A percentile compares a stretch with the other conserved stretches of the same genome.
Conservation (phyloP, 306 rosid species). For the Inga oerstediana region DNA sequence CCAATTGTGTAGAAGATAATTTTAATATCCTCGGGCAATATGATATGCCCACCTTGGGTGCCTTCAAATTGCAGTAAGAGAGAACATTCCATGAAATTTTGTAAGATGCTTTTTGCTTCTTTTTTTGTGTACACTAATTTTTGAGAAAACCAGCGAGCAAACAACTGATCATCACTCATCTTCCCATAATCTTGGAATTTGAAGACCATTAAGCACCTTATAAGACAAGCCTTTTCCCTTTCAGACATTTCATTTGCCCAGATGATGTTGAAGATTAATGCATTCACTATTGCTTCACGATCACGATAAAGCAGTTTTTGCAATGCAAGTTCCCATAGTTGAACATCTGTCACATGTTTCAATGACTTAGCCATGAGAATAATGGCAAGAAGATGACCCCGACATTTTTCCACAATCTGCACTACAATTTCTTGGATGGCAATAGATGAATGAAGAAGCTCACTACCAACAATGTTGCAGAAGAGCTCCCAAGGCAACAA, state of each 20-base stretch:
- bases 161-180: not conserved
- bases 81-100: not conserved
- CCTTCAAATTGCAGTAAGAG: not conserved
- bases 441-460: not conserved
- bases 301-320: not conserved
- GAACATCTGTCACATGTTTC: not conserved
- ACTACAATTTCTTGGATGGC: not conserved
- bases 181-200: not conserved
- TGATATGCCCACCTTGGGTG: not conserved
- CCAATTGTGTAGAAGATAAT: not conserved
- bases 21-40: not conserved
- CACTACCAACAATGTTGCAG: not conserved
- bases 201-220: not conserved
- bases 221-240: not conserved
- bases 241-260: not conserved
- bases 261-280: not conserved
- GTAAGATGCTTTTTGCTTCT: not conserved
- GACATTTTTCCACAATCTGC: not conserved
- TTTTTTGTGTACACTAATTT: not conserved
- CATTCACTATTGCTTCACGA: not conserved
- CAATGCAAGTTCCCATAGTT: not conserved
- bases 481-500: conserved; percentile 19
- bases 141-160: not conserved
- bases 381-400: conserved; percentile 20
- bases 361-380: not conserved